A percentile compares a stretch with the other conserved stretches of the same genome.
These are phyloP conservation scores for Plantago major DNA, from an alignment of 257 asterid genomes.

Conservation along the genomic window DNA sequence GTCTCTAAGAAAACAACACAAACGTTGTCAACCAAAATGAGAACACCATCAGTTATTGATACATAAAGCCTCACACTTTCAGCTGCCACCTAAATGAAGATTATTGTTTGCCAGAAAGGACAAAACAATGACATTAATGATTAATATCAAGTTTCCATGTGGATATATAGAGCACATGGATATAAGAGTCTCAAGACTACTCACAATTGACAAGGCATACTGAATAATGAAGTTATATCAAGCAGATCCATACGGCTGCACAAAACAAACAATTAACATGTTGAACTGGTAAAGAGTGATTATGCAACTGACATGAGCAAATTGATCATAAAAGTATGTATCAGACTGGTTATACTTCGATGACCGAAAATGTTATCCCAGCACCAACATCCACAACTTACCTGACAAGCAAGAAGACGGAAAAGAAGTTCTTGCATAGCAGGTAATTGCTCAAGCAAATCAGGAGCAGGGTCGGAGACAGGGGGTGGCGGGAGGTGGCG, in stretches of 20 bases:
- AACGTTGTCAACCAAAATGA: constrained; percentile 83
- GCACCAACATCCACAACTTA: constrained; percentile 15
- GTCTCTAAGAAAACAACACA: constrained; percentile 1
- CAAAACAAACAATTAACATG: constrained; percentile 16
- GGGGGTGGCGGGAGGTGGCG: too few species aligned
- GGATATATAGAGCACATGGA: too few species aligned
- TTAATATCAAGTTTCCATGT: neutral
- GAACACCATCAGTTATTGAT: constrained; percentile 74
- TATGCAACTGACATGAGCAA: constrained; percentile 9
- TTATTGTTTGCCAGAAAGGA: constrained; percentile 15
- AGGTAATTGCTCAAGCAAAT: constrained; percentile 62
- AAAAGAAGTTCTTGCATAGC: constrained; percentile 65
- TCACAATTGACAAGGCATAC: constrained; percentile 70
- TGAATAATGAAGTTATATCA: constrained; percentile 60
- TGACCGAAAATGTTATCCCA: neutral
- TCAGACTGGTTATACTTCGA: too few species aligned
- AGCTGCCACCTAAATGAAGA: constrained; percentile 55
- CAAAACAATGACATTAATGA: neutral
- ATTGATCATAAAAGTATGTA: constrained; percentile 1
- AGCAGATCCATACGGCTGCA: constrained; percentile 68
- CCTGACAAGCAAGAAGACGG: constrained; percentile 77
- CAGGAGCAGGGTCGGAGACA: too few species aligned
- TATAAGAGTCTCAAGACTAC: constrained; percentile 22
- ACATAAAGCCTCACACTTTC: constrained; percentile 81
- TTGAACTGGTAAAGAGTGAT: constrained; percentile 3